Conservation (phyloP, 495 filamentous ascomycete genomes). For the Trichoderma virens region DNA sequence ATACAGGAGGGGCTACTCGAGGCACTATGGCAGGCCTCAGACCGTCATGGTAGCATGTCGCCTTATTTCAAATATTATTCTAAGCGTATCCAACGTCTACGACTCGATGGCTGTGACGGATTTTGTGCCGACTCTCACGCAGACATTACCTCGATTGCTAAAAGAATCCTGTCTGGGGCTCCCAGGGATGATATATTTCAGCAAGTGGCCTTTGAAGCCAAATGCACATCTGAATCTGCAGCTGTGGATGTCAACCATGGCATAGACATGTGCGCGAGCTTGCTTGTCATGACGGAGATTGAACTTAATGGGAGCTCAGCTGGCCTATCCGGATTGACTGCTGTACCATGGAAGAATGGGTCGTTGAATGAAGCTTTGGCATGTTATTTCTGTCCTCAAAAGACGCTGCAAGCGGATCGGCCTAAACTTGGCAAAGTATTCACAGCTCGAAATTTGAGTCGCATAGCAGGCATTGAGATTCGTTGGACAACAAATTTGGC, state of each 20-base stretch:
- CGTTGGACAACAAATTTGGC: conserved; percentile 35
- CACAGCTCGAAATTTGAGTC: background rate
- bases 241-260: background rate
- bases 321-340: background rate
- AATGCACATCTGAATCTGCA: background rate
- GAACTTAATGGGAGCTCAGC: background rate
- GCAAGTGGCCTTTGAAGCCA: background rate
- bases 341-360: background rate
- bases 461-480: conserved; percentile 29
- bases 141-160: background rate
- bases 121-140: background rate
- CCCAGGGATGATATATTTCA: background rate
- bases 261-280: background rate
- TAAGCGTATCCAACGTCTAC: background rate
- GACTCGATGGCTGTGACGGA: background rate
- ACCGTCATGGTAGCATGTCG: background rate
- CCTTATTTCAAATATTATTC: background rate
- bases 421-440: background rate
- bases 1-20: background rate
- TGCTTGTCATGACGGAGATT: background rate
- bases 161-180: background rate
- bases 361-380: background rate
- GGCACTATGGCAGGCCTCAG: background rate
- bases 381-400: background rate
- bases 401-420: background rate